These are phyloP conservation scores for Saturnispora gosingensis DNA, from an alignment of 805 yeast genomes.

Conservation along the genomic window DNA sequence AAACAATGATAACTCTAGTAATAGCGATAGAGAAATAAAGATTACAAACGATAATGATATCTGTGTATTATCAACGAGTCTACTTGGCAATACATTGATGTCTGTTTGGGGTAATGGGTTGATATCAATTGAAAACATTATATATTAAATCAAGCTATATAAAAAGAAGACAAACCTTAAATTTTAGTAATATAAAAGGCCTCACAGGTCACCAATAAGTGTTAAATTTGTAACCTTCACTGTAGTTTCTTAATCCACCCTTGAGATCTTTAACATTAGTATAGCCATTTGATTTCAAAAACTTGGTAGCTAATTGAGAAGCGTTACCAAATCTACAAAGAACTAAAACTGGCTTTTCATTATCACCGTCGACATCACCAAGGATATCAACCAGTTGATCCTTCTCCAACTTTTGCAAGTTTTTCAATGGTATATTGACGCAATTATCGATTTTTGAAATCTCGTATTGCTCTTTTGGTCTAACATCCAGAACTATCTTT, in stretches of 20 bases:
- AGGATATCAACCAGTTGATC: slow-evolving; percentile 8
- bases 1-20: not conserved
- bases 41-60: slow-evolving; percentile 14
- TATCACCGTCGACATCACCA: slow-evolving; percentile 7
- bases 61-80: slow-evolving; percentile 7
- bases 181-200: not conserved
- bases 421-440: slow-evolving; percentile 53
- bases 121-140: slow-evolving; percentile 22
- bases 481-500: slow-evolving; percentile 54
- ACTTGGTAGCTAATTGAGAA: slow-evolving; percentile 65
- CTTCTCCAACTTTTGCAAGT: slow-evolving; percentile 29
- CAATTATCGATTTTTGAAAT: slow-evolving; percentile 55
- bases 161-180: slow-evolving; percentile 5
- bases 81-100: slow-evolving; percentile 14
- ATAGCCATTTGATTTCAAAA: slow-evolving; percentile 42
- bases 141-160: slow-evolving; percentile 15
- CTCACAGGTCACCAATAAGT: slow-evolving; percentile 14
- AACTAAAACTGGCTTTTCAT: slow-evolving; percentile 34
- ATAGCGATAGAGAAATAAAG: not conserved
- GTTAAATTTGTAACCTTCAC: slow-evolving; percentile 14
- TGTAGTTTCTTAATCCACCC: slow-evolving; percentile 53
- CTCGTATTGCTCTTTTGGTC: slow-evolving; percentile 68
- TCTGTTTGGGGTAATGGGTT: slow-evolving; percentile 24
- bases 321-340: slow-evolving; percentile 89
- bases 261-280: slow-evolving; percentile 50